Evolutionary conservation across 192 early-diverging fungal genomes (phyloP), one percentile per base, ranked within the genome.

Genomic region (Coemansia sp.): DNA sequence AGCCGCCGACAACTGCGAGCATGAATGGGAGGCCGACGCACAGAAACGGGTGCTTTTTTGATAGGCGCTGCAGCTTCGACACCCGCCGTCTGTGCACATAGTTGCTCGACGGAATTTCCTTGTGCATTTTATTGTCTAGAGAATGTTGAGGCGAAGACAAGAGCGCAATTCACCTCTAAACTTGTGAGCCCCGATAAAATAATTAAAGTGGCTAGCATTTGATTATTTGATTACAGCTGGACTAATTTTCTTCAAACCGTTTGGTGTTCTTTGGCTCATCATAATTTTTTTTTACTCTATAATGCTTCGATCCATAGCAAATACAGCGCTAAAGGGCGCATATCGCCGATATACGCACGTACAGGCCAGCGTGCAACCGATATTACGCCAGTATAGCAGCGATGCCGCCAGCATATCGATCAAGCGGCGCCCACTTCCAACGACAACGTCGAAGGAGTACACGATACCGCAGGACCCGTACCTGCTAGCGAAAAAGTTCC

Each of bases 11-110:
- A 18, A 93, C 80, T 0, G 86, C 84, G 21, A 81, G 50, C 11
- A 92, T 56, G 25, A 91, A 87, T 24, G 90, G 89, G 6, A 91
- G 60, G 1, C 90, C 88, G 62, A 91, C 87, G 32, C 69, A 73
- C 14, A 90, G 59, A 46, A 91, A 85, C 12, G 88, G 90, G 58
- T 78, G 73, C 50, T 68, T 71, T 31, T 51, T 56, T 18, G 66
- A 50, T 22, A 80, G 54, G 51, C 67, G 62, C 54, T 74, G 64
- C 23, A 70, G 35, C 54, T 35, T 56, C 11, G 63, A 59, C 12
- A 35, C 52, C 27, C 35, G 6, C 27, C 48, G 32, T 33, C 21
- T 23, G 21, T 24, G 59, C 19, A 49, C 50, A 32, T 24, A 60
- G 12, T 24, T 25, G 47, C 31, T 43, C 0, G 59, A 60, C n/a